phyloP scores from a whole-genome alignment of 2,329 filamentous ascomycete species.

The Aspergillus aculeatus region DNA sequence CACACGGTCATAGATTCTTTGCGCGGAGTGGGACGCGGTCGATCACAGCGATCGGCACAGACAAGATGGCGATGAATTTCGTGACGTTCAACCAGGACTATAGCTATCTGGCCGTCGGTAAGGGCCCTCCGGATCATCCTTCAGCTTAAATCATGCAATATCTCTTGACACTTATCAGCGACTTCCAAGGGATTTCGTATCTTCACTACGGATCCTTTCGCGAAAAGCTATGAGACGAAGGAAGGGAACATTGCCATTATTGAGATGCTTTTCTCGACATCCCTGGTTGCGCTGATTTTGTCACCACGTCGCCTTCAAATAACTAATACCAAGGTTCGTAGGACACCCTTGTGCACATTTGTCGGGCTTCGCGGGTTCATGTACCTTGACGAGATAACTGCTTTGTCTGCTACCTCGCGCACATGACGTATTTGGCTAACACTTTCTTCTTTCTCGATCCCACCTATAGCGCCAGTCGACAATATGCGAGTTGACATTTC shows the following conservation, averaged over 20 bases:
- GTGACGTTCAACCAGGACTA: conserved; percentile 99
- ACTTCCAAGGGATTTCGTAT: conserved; percentile 94
- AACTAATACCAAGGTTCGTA: conserved; percentile 87
- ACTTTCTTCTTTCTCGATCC: conserved; percentile 1
- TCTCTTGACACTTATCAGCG: conserved; percentile 52
- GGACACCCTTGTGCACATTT: conserved; percentile 7
- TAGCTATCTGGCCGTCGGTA: conserved; percentile 92
- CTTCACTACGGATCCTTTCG: conserved; percentile 94
- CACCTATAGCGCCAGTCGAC: conserved; percentile 65
- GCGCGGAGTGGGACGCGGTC: conserved; percentile 2
- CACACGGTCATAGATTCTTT: conserved; percentile 1
- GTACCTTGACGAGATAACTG: neutral
- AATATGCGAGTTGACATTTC: conserved; percentile 98
- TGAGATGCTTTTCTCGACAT: conserved; percentile 98
- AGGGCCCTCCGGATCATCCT: conserved; percentile 30
- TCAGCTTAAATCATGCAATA: conserved; percentile 3
- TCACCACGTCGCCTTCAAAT: conserved; percentile 92
- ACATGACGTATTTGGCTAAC: conserved; percentile 14
- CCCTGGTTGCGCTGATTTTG: conserved; percentile 86
- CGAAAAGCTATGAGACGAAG: conserved; percentile 89
- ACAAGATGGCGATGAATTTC: conserved; percentile 82
- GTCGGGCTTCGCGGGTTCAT: neutral
- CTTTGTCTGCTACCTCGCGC: neutral
- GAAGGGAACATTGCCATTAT: conserved; percentile 94
- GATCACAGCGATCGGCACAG: conserved; percentile 11